These are phyloP conservation scores for Yamadazyma endophytica DNA, from an alignment of 805 yeast species.

Conservation along the genomic window DNA sequence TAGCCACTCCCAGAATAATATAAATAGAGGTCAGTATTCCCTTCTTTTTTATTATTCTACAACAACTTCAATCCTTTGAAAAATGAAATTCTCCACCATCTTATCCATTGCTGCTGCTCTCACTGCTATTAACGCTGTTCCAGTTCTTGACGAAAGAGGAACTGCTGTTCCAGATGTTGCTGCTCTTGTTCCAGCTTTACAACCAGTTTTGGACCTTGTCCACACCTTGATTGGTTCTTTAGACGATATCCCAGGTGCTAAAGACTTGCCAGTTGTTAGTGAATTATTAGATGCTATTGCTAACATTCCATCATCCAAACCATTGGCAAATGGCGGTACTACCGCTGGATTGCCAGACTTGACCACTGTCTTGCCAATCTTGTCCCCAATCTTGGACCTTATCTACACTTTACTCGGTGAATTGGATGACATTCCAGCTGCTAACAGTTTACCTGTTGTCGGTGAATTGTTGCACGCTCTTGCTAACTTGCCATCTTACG, in stretches of 20 bases:
- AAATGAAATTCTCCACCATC: constrained; percentile 7
- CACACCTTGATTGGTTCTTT: not conserved
- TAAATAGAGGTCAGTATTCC: not conserved
- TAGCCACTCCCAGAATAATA: too few relatives aligned
- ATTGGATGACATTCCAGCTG: not conserved
- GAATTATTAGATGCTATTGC: constrained; percentile 1
- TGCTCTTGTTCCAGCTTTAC: too few relatives aligned
- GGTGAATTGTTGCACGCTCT: constrained; percentile 1
- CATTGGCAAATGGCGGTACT: too few relatives aligned
- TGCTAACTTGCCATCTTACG: constrained; percentile 1
- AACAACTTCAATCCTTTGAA: constrained; percentile 1
- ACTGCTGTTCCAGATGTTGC: constrained; percentile 3
- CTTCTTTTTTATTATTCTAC: not conserved
- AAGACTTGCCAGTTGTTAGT: constrained; percentile 1
- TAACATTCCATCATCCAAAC: not conserved
- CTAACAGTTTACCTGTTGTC: constrained; percentile 1
- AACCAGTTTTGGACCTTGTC: constrained; percentile 1
- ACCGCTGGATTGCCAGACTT: too few relatives aligned
- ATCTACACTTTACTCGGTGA: not conserved
- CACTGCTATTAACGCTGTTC: constrained; percentile 4
- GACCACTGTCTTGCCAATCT: too few relatives aligned
- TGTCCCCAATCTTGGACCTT: too few relatives aligned
- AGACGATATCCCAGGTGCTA: not conserved
- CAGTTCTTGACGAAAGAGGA: constrained; percentile 8
- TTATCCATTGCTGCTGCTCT: constrained; percentile 4